Conservation (phyloP, 1,284 basidiomycete species). For the Phlebopus sp. region DNA sequence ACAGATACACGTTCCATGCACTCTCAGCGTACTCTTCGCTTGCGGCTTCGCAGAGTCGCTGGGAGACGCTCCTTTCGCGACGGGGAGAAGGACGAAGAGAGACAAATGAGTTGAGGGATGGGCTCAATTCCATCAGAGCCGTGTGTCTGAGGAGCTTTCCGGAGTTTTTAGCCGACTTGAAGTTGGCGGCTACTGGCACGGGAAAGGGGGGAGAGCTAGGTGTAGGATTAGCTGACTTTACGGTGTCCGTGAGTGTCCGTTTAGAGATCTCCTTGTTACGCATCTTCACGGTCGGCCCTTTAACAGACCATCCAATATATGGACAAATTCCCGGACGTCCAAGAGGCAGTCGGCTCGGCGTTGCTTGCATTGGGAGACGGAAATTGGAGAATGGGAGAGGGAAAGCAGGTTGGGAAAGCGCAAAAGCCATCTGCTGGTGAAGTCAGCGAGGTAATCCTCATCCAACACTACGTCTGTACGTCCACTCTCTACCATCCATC, state of each 20-base stretch:
- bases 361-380: constrained; percentile 72
- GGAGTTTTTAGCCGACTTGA: constrained; percentile 74
- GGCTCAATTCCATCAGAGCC: constrained; percentile 56
- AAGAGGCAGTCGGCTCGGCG: constrained; percentile 60
- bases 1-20: constrained; percentile 81
- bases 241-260: constrained; percentile 46
- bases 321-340: constrained; percentile 64
- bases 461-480: constrained; percentile 75
- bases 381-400: constrained; percentile 87
- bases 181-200: constrained; percentile 48
- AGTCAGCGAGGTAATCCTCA: constrained; percentile 54
- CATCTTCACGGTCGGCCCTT: not conserved
- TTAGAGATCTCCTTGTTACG: not conserved
- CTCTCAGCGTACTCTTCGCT: constrained; percentile 63
- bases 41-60: constrained; percentile 51
- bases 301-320: constrained; percentile 65
- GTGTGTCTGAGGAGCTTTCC: constrained; percentile 77
- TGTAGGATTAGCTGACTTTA: constrained; percentile 63
- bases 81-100: constrained; percentile 41
- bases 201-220: constrained; percentile 48
- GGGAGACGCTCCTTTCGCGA: constrained; percentile 62
- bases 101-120: constrained; percentile 70
- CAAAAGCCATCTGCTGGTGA: constrained; percentile 42
- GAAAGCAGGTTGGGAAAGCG: constrained; percentile 56
- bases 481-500: constrained; percentile 10